Conservation (phyloP, 805 yeast genomes). For the Metschnikowia koreensis region DNA sequence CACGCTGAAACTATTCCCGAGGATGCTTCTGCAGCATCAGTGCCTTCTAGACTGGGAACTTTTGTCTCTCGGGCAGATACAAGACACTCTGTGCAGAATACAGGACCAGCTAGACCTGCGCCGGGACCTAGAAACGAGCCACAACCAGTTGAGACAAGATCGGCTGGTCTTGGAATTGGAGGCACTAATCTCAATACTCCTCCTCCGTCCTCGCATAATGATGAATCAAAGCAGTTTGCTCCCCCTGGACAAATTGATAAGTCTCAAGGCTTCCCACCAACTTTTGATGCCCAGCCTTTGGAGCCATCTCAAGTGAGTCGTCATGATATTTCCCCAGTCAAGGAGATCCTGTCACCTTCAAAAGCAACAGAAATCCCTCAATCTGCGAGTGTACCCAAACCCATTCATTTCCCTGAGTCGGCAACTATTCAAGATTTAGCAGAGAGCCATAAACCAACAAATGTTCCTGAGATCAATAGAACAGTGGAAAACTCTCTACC, state of each 20-base stretch:
- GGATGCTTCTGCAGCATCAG: slow-evolving; percentile 27
- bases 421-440: too few species aligned
- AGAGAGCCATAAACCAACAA: not conserved
- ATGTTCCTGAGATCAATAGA: not conserved
- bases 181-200: not conserved
- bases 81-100: slow-evolving; percentile 13
- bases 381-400: not conserved
- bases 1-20: slow-evolving; percentile 33
- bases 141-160: not conserved
- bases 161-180: not conserved
- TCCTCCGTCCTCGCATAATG: not conserved
- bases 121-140: not conserved
- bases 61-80: slow-evolving; percentile 11
- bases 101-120: slow-evolving; percentile 3
- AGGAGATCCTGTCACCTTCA: not conserved
- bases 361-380: not conserved
- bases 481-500: not conserved
- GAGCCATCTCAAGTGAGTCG: slow-evolving; percentile 6
- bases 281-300: slow-evolving; percentile 8
- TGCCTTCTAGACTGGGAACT: slow-evolving; percentile 14
- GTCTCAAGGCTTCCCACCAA: slow-evolving; percentile 2
- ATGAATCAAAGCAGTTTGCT: not conserved
- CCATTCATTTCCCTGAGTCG: not conserved
- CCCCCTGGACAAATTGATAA: not conserved
- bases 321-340: not conserved